Evolutionary conservation across 192 early-diverging fungal genomes (phyloP).

Genomic region (Obelidium mucronatum): DNA sequence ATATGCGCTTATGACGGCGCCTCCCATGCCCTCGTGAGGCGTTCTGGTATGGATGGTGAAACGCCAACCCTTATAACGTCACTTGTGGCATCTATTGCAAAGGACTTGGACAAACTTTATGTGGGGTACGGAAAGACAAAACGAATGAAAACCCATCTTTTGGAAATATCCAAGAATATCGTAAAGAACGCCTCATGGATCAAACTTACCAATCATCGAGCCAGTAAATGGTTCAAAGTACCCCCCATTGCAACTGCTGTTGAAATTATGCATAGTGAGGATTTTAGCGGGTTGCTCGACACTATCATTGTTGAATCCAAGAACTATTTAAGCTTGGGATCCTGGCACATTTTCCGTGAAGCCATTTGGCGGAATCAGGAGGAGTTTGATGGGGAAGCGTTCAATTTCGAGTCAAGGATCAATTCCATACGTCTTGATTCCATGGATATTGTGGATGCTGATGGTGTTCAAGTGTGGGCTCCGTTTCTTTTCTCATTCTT

Average conservation of each 20-base stretch:
- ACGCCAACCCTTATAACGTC: not conserved
- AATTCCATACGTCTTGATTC: not conserved
- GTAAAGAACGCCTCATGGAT: not conserved
- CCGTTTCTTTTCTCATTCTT: not conserved
- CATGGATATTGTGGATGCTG: not conserved
- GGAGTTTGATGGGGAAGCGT: not conserved
- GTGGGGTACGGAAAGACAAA: not conserved
- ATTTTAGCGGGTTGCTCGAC: not conserved
- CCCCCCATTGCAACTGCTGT: not conserved
- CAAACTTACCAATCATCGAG: not conserved
- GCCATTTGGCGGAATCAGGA: not conserved
- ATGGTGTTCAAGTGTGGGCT: not conserved
- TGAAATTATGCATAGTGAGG: not conserved
- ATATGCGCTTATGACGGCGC: not conserved
- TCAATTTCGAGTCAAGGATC: not conserved
- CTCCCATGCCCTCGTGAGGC: not conserved
- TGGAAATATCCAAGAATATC: not conserved
- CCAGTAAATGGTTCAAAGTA: not conserved
- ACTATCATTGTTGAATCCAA: not conserved
- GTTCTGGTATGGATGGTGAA: not conserved
- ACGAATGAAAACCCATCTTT: not conserved
- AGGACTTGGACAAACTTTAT: not conserved
- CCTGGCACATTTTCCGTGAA: not conserved
- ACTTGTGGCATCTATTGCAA: not conserved
- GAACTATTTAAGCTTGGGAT: not conserved